Percentiles rank a stretch among this genome's conserved stretches.
phyloP scores from a whole-genome alignment of 441 rosid species.

The Adansonia gregorii region DNA sequence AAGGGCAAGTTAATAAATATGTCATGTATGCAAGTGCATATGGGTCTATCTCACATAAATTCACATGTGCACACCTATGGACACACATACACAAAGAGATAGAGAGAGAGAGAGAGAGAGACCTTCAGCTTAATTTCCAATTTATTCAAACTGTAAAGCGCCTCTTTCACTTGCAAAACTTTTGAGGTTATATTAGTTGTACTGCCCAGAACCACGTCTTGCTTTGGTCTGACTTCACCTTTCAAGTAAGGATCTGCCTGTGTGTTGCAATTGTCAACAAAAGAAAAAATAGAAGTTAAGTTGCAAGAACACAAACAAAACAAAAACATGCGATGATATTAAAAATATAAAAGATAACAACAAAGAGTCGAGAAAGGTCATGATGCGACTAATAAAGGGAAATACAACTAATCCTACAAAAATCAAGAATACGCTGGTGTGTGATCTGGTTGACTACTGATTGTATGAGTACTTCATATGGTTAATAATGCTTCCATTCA shows the following conservation, averaged over 20 bases:
- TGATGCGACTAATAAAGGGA: no score
- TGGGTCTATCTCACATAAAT: neutral
- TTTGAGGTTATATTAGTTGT: conserved; percentile 38
- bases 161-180: conserved; percentile 52
- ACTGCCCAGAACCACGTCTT: conserved; percentile 41
- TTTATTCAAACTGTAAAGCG: conserved; percentile 58
- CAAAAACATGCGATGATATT: no score
- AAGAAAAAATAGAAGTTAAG: no score
- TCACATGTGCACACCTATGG: neutral
- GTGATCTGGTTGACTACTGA: neutral
- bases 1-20: neutral
- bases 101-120: conserved; percentile 1
- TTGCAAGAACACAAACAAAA: no score
- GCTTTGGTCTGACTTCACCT: conserved; percentile 65
- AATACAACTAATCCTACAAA: no score
- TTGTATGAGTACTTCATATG: neutral
- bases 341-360: no score
- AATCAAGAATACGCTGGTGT: neutral
- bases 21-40: neutral
- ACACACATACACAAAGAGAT: no score
- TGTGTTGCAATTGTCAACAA: conserved; percentile 8
- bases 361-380: no score
- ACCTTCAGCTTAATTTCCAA: conserved; percentile 85
- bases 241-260: conserved; percentile 79
- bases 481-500: neutral